Base-by-base conservation (phyloP, 2,329 filamentous ascomycete species). In the Beauveria sp. region DNA sequence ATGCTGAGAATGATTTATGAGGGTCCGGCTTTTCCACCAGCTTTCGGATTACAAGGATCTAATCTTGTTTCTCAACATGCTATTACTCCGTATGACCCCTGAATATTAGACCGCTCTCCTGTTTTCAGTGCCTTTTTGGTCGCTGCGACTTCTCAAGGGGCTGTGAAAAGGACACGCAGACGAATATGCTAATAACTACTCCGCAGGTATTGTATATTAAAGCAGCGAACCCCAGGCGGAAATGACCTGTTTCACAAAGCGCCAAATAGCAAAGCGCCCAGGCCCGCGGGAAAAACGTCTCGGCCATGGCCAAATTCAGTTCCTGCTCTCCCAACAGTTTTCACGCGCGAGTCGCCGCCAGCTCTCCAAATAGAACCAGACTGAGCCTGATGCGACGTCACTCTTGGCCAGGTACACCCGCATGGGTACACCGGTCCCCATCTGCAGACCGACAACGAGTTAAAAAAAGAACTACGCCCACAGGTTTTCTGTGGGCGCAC, bases 161-260 rank as follows among this genome's bases (percentile, higher is more conserved):
- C 16, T 24, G 20, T 14, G 34, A 43, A 38, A 26, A 34, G 43
- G 56, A 58, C 26, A 26, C 30, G 20, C 34, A 22, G 10, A 34
- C 10, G 30, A 34, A 34, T 22, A 38, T 38, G 34, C 34, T 38
- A 38, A 14, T 38, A n/a, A n/a, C n/a, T n/a, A 38, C 34, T 38
- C 34, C 1, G 34, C 34, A 38, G 34, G 34, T 38, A 16, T 14
- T 38, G n/a, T 34, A 45, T 55, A 30, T 22, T 24, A 22, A 34
- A 28, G 30, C 38, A 54, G 43, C 38, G 34, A 16, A 24, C 5
- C 18, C 40, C 16, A 20, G 16, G 20, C 16, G 28, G 55, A 47
- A 49, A 58, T 58, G 45, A 58, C 43, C n/a, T 58, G 55, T 58
- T 58, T 42, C 55, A 58, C 20, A 58, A 22, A 34, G 45, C 26